Base-by-base conservation (phyloP, 805 yeast genomes). In the Pichia paraexigua region DNA sequence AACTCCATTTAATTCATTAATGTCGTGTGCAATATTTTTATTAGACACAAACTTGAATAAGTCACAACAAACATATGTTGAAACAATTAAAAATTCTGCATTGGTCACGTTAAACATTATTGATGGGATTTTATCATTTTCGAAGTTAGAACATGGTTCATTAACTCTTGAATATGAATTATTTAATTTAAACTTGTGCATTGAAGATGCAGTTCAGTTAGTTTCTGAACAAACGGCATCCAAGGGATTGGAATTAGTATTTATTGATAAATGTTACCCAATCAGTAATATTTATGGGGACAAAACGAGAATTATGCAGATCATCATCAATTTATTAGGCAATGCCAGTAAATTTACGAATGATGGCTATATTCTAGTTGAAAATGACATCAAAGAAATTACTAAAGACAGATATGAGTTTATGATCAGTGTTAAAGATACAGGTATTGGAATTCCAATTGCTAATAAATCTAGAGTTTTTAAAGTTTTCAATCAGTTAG, bases 401-500 rank as follows among this genome's bases (percentile, higher is more conserved):
- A 59, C 65, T 32, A 62, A 70, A 4, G 68, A 66, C 27, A 57
- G 77, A 18, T 72, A 67, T 46, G 76, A 73, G 48, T 63, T 76
- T 47, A 56, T 56, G 8, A 60, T 77, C 5, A 56, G 64, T 2
- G 79, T 77, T 17, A 63, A 69, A 35, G 82, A 78, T 55, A 73
- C 81, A 0, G 83, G 82, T 9, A 77, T 77, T 46, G 82, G 82
- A 1, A 77, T 78, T 32, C 77, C 79, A 2, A 63, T 65, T 37
- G 69, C 64, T 44, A 46, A 17, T 18, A 60, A 69, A n/a, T 61
- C 65, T 42, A 75, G 73, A 60, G 73, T 77, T 5, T 77, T 77
- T 59, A 72, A 77, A 7, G 79, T 79, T 5, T 77, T 77, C 56
- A 72, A 77, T 42, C 82, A 78, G 62, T 80, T 76, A n/a, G 82